These are phyloP conservation scores for Picochlorum sp. DNA, from an alignment of 139 green algal species.

Conservation along the genomic window DNA sequence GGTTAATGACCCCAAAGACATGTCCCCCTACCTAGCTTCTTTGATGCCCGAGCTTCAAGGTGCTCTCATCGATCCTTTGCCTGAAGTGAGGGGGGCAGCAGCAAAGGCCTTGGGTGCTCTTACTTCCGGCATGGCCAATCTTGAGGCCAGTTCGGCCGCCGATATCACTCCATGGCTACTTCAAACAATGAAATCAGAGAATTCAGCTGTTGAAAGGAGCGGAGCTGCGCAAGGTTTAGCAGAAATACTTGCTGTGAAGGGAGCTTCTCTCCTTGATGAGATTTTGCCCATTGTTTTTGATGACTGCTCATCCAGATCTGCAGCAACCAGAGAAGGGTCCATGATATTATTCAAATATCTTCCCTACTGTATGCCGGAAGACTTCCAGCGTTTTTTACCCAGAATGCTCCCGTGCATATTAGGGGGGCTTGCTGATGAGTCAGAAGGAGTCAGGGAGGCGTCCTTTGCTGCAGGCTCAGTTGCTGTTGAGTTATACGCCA, in stretches of 20 bases:
- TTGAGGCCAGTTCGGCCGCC: conserved; percentile 30
- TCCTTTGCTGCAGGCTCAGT: conserved; percentile 64
- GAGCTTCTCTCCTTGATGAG: conserved; percentile 50
- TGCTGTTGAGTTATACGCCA: conserved; percentile 74
- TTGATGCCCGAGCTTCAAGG: conserved; percentile 84
- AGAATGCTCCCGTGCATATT: conserved; percentile 75
- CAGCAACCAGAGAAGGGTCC: conserved; percentile 73
- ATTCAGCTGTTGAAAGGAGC: conserved; percentile 37
- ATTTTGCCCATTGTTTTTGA: conserved; percentile 79
- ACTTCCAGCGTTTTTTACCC: conserved; percentile 4
- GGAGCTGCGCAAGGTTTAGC: conserved; percentile 72
- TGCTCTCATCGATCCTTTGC: conserved; percentile 83
- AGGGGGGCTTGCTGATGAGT: conserved; percentile 86
- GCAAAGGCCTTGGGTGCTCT: conserved; percentile 78
- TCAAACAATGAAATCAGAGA: conserved; percentile 57
- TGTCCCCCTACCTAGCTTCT: conserved; percentile 82
- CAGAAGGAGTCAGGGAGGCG: conserved; percentile 83
- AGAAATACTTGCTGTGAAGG: conserved; percentile 82
- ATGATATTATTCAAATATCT: conserved; percentile 75
- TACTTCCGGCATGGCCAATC: conserved; percentile 64
- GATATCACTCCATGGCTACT: conserved; percentile 84
- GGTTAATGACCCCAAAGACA: conserved; percentile 89
- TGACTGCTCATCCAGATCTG: conserved; percentile 27
- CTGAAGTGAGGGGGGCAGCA: conserved; percentile 72
- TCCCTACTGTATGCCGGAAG: conserved; percentile 21